phyloP scores from a whole-genome alignment of 208 protist species.

The Acanthamoeba castellanii region DNA sequence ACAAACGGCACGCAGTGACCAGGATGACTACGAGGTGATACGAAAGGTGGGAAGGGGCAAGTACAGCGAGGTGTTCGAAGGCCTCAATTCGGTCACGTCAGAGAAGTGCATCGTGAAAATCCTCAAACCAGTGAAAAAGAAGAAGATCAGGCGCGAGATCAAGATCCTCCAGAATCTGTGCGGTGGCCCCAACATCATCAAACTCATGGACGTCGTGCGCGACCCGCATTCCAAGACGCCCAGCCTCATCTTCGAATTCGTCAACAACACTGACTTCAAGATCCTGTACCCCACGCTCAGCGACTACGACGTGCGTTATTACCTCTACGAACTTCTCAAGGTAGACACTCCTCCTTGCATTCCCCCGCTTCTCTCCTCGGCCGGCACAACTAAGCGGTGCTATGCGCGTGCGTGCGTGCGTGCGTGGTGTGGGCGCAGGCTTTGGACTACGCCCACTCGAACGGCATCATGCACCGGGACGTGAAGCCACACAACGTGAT shows the following conservation, averaged over 20 bases:
- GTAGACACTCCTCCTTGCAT: slow-evolving; percentile 61
- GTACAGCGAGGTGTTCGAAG: slow-evolving; percentile 99
- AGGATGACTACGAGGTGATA: slow-evolving; percentile 97
- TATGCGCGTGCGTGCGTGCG: neutral
- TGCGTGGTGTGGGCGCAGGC: slow-evolving; percentile 78
- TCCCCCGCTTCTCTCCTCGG: slow-evolving; percentile 35
- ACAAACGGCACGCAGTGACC: slow-evolving; percentile 74
- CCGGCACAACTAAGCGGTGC: no score
- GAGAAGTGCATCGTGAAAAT: slow-evolving; percentile 93
- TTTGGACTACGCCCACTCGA: slow-evolving; percentile 97
- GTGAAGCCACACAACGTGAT: slow-evolving; percentile 98
- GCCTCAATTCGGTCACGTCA: slow-evolving; percentile 81
- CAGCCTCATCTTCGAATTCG: slow-evolving; percentile 98
- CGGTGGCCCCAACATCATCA: slow-evolving; percentile 98
- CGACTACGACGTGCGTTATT: slow-evolving; percentile 98
- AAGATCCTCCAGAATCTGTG: slow-evolving; percentile 98
- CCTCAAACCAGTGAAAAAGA: slow-evolving; percentile 98
- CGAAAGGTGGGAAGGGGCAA: slow-evolving; percentile 97
- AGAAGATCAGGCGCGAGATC: slow-evolving; percentile 99
- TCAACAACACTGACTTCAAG: slow-evolving; percentile 98
- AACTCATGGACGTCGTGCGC: slow-evolving; percentile 97
- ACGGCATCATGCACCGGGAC: slow-evolving; percentile 68
- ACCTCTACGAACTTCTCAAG: slow-evolving; percentile 97
- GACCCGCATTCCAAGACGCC: slow-evolving; percentile 96
- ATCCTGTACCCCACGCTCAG: slow-evolving; percentile 96